A percentile compares a stretch with the other conserved stretches of the same genome.
Evolutionary conservation across 2,329 filamentous ascomycete genomes (phyloP).

Genomic region (Chalaropsis ovoidea): DNA sequence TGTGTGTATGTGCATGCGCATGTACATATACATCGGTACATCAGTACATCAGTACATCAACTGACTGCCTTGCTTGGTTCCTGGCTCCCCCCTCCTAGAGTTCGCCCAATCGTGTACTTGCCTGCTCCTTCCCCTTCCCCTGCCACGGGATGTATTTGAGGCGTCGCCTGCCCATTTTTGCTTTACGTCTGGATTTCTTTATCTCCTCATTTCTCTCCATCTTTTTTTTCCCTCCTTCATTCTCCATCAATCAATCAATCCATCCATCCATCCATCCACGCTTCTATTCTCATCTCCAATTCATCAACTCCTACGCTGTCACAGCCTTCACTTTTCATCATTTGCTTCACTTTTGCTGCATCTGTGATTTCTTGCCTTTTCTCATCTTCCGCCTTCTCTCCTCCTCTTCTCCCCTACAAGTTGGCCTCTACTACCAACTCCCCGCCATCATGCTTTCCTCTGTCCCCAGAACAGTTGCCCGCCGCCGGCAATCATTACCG

Average conservation of each 20-base stretch:
- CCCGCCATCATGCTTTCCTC: slow-evolving; percentile 21
- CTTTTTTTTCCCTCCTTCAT: background rate
- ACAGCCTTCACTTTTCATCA: background rate
- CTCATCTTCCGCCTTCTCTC: background rate
- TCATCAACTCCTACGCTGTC: background rate
- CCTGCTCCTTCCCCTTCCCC: slow-evolving; percentile 10
- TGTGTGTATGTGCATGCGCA: background rate
- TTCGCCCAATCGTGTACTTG: slow-evolving; percentile 8
- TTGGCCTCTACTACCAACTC: background rate
- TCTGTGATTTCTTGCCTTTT: background rate
- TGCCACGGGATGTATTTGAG: slow-evolving; percentile 6
- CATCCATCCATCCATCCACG: background rate
- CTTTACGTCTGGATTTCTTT: slow-evolving; percentile 6
- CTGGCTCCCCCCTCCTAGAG: slow-evolving; percentile 2
- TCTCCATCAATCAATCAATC: slow-evolving; percentile 10
- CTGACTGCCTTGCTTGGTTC: slow-evolving; percentile 16
- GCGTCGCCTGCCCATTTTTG: slow-evolving; percentile 7
- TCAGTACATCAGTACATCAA: slow-evolving; percentile 2
- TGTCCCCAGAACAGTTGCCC: slow-evolving; percentile 21
- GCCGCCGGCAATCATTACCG: slow-evolving; percentile 25
- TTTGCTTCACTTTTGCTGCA: background rate
- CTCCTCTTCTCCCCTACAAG: background rate
- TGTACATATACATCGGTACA: slow-evolving; percentile 3
- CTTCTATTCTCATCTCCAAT: slow-evolving; percentile 1
- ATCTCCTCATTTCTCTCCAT: slow-evolving; percentile 7